Conservation (phyloP, 208 protist genomes). For the Trypanosoma platydactyli region DNA sequence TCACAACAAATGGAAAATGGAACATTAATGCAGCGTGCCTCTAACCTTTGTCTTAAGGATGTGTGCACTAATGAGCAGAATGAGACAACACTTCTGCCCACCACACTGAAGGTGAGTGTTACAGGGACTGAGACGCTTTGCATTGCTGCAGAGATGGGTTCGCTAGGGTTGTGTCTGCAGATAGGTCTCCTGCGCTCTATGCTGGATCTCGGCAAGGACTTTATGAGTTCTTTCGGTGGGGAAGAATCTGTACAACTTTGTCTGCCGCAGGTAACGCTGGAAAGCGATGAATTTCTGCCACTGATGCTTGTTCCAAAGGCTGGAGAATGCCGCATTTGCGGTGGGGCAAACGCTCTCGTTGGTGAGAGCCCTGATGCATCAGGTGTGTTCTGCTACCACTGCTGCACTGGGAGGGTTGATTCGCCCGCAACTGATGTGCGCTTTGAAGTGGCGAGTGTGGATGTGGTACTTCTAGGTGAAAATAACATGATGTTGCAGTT, state of each 20-base stretch:
- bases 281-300: constrained; percentile 43
- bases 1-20: constrained; percentile 57
- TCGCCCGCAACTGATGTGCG: constrained; percentile 62
- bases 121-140: constrained; percentile 68
- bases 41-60: constrained; percentile 42
- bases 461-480: constrained; percentile 57
- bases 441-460: constrained; percentile 63
- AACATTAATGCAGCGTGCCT: constrained; percentile 33
- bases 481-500: constrained; percentile 59
- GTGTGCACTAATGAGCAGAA: constrained; percentile 65
- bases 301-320: constrained; percentile 40
- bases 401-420: constrained; percentile 68
- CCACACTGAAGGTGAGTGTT: constrained; percentile 48
- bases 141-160: constrained; percentile 44
- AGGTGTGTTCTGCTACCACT: constrained; percentile 78
- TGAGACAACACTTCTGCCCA: constrained; percentile 62
- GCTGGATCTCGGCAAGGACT: constrained; percentile 69
- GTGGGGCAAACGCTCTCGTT: constrained; percentile 37
- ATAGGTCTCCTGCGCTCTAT: constrained; percentile 63
- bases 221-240: constrained; percentile 58
- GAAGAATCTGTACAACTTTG: constrained; percentile 47
- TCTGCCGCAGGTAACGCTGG: constrained; percentile 54
- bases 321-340: constrained; percentile 70
- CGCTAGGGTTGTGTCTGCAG: constrained; percentile 63
- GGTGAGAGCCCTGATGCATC: constrained; percentile 18